Conservation (phyloP, 106 monocot genomes). For the Dendrobium catenatum region DNA sequence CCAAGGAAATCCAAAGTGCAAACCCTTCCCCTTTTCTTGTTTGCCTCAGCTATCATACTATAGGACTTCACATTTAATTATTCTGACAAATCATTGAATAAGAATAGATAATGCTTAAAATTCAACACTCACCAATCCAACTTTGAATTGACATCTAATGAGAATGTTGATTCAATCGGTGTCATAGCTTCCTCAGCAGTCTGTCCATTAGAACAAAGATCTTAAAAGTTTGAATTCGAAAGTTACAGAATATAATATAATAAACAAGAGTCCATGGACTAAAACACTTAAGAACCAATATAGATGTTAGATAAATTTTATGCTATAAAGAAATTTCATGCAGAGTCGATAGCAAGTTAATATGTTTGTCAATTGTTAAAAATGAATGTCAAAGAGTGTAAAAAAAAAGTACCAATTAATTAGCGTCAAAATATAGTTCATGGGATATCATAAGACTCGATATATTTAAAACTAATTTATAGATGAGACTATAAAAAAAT, state of each 20-base stretch:
- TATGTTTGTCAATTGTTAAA: background rate
- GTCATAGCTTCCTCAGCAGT: constrained; percentile 99
- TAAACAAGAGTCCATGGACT: background rate
- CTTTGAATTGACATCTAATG: constrained; percentile 95
- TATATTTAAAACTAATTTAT: background rate
- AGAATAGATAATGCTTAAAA: background rate
- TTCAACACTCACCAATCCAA: constrained; percentile 68
- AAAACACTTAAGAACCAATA: background rate
- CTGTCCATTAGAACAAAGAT: constrained; percentile 17
- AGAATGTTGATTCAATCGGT: constrained; percentile 98
- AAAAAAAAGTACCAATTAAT: constrained; percentile 1
- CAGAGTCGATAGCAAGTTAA: background rate
- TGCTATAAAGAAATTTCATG: background rate
- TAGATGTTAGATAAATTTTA: background rate
- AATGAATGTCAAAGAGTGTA: background rate
- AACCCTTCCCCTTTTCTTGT: too few species aligned
- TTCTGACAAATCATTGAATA: background rate
- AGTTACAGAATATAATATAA: background rate
- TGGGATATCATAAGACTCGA: background rate
- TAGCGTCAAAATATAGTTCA: background rate
- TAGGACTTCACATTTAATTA: background rate
- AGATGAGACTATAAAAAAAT: background rate
- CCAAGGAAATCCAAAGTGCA: too few species aligned
- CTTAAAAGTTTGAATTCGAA: background rate
- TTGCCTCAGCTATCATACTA: too few species aligned